Conservation (phyloP, 495 filamentous ascomycete genomes). For the Penicillium pulvis region DNA sequence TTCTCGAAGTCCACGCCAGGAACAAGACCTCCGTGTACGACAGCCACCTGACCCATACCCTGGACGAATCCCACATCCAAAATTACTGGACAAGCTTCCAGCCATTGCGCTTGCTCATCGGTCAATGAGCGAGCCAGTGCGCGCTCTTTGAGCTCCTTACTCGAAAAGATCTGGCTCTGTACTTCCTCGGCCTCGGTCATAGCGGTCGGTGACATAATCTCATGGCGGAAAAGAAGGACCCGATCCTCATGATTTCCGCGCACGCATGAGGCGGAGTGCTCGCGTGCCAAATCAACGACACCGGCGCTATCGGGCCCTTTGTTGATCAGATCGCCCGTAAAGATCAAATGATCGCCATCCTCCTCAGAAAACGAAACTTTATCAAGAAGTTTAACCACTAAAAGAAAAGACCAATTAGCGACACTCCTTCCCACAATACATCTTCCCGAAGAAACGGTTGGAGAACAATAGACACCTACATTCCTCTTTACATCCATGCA, state of each 20-base stretch:
- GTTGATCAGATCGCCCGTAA: constrained; percentile 82
- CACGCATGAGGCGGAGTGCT: constrained; percentile 72
- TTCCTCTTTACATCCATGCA: constrained; percentile 78
- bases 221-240: constrained; percentile 58
- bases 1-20: constrained; percentile 69
- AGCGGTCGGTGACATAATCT: constrained; percentile 33
- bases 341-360: constrained; percentile 72
- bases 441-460: not conserved
- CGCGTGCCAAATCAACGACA: constrained; percentile 73
- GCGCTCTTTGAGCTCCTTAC: constrained; percentile 39
- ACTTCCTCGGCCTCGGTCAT: constrained; percentile 13
- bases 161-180: constrained; percentile 11
- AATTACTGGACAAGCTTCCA: constrained; percentile 72
- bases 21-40: constrained; percentile 84
- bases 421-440: not conserved
- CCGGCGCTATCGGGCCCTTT: constrained; percentile 85
- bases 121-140: constrained; percentile 54
- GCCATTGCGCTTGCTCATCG: constrained; percentile 68
- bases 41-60: constrained; percentile 60
- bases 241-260: constrained; percentile 94
- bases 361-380: constrained; percentile 63
- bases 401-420: constrained; percentile 11
- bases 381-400: constrained; percentile 65
- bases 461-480: constrained; percentile 39
- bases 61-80: constrained; percentile 64